These are phyloP conservation scores for Amylostereum chailletii DNA, from an alignment of 1,284 basidiomycete genomes.

Conservation along the genomic window DNA sequence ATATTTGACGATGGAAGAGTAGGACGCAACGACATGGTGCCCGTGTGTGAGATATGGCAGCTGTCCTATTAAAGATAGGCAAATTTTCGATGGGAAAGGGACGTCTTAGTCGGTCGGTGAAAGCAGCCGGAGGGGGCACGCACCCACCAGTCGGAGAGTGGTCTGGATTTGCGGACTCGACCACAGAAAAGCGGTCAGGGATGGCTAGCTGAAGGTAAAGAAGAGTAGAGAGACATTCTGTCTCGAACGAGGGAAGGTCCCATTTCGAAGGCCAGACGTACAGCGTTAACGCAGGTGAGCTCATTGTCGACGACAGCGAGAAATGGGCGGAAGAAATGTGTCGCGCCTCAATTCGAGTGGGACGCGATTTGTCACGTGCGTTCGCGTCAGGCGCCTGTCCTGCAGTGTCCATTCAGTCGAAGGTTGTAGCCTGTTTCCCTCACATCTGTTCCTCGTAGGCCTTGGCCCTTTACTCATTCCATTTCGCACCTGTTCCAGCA, in stretches of 20 bases:
- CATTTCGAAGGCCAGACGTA: slow-evolving; percentile 65
- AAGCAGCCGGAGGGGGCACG: slow-evolving; percentile 10
- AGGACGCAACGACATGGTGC: slow-evolving; percentile 36
- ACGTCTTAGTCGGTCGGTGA: not conserved
- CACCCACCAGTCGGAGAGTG: slow-evolving; percentile 66
- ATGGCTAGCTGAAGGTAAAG: slow-evolving; percentile 59
- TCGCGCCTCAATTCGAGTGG: too few species aligned
- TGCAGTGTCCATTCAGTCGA: too few species aligned
- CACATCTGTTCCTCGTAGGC: too few species aligned
- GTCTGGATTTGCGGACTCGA: slow-evolving; percentile 60
- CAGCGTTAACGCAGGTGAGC: slow-evolving; percentile 19
- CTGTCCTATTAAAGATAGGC: slow-evolving; percentile 37
- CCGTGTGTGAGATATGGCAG: slow-evolving; percentile 62
- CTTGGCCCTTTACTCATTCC: too few species aligned
- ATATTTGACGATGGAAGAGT: slow-evolving; percentile 58
- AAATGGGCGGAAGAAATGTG: too few species aligned
- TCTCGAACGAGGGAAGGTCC: slow-evolving; percentile 56
- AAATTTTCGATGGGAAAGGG: not conserved
- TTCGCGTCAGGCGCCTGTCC: too few species aligned
- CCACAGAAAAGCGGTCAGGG: slow-evolving; percentile 53
- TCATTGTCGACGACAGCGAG: too few species aligned
- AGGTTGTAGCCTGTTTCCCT: too few species aligned
- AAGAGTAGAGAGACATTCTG: slow-evolving; percentile 52
- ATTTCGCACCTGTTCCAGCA: too few species aligned
- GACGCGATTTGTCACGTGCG: too few species aligned